Percentiles rank a stretch among this genome's conserved stretches.
phyloP scores from a whole-genome alignment of 371 early-diverging fungal species.

The Mortierella sp. region DNA sequence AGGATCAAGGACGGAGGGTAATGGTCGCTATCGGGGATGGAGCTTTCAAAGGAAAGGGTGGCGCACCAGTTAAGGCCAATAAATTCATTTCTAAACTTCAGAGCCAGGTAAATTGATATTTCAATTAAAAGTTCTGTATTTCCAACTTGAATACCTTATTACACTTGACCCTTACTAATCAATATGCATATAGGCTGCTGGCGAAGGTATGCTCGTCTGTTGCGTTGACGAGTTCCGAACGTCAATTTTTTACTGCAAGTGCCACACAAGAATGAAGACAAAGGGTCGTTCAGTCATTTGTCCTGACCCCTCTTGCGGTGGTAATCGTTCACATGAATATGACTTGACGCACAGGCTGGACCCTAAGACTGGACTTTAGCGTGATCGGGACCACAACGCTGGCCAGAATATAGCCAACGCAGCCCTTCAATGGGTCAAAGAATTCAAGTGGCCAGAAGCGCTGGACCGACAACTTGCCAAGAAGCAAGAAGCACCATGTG shows the following conservation, averaged over 20 bases:
- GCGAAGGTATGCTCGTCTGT: background rate
- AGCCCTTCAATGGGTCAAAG: constrained; percentile 19
- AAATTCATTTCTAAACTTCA: constrained; percentile 1
- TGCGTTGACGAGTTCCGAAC: background rate
- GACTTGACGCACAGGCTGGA: constrained; percentile 1
- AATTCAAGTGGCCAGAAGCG: constrained; percentile 13
- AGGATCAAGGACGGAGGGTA: background rate
- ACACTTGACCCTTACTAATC: background rate
- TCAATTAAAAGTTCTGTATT: background rate
- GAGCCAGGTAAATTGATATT: constrained; percentile 3
- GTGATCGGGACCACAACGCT: constrained; percentile 20
- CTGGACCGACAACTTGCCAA: constrained; percentile 8
- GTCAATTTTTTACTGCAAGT: constrained; percentile 3
- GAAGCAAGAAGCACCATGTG: constrained; percentile 5
- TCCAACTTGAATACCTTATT: background rate
- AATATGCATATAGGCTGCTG: constrained; percentile 6
- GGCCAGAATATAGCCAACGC: constrained; percentile 21
- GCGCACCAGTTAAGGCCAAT: constrained; percentile 6
- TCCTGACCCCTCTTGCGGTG: constrained; percentile 9
- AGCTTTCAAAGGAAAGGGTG: background rate
- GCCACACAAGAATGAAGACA: constrained; percentile 1
- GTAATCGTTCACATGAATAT: background rate
- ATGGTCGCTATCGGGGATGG: constrained; percentile 6
- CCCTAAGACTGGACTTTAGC: constrained; percentile 1
- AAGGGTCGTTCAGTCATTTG: constrained; percentile 9